Percentiles rank a stretch among this genome's conserved stretches.
These are phyloP conservation scores for Saccharomycopsis synnaedendra DNA, from an alignment of 805 yeast species.

Conservation along the genomic window DNA sequence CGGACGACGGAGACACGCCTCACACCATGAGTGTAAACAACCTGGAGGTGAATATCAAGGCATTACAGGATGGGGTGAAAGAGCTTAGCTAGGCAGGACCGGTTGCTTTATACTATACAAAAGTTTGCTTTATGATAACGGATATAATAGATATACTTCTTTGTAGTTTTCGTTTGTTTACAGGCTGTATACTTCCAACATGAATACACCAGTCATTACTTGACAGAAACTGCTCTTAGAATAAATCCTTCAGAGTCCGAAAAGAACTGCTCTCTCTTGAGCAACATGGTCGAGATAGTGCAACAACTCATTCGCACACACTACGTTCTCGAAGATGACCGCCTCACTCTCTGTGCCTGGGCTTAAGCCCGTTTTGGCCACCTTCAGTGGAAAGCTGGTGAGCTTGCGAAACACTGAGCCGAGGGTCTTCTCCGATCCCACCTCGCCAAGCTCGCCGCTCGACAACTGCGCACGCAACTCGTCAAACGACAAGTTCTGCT, in stretches of 20 bases:
- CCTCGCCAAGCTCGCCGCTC: neutral
- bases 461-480: neutral
- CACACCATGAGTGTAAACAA: constrained; percentile 10
- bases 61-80: neutral
- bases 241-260: too few relatives aligned
- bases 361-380: neutral
- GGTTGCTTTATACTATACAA: too few relatives aligned
- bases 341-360: neutral
- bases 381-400: neutral
- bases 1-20: neutral
- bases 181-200: too few relatives aligned
- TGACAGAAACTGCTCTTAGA: too few relatives aligned
- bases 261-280: neutral
- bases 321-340: neutral
- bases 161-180: too few relatives aligned
- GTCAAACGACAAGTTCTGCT: neutral
- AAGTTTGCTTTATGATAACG: too few relatives aligned
- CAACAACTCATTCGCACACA: neutral
- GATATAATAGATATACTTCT: too few relatives aligned
- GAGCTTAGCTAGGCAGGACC: too few relatives aligned
- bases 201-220: too few relatives aligned
- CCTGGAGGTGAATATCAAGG: constrained; percentile 9
- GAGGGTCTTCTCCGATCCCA: neutral
- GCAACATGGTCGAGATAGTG: neutral
- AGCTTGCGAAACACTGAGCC: neutral